phyloP scores from a whole-genome alignment of 495 filamentous ascomycete genomes.

The Daldinia concentrica region DNA sequence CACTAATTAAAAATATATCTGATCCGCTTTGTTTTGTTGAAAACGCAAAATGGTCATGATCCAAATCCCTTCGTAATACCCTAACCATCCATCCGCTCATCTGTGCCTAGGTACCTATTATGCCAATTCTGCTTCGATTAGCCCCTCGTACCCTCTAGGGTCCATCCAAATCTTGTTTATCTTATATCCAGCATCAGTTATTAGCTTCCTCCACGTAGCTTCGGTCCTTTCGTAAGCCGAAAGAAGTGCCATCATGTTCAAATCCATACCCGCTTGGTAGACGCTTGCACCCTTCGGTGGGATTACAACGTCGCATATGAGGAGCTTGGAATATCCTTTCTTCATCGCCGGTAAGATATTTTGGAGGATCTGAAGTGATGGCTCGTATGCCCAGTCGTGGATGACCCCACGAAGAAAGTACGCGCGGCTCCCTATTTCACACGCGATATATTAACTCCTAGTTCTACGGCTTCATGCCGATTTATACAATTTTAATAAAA shows the following conservation, averaged over 20 bases:
- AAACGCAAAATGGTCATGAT: not conserved
- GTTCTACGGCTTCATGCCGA: slow-evolving; percentile 3
- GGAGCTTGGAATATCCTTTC: slow-evolving; percentile 43
- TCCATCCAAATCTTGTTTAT: slow-evolving; percentile 54
- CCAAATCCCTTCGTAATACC: not conserved
- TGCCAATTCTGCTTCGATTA: slow-evolving; percentile 45
- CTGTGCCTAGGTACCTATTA: too few relatives aligned
- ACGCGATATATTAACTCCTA: slow-evolving; percentile 9
- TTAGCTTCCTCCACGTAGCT: slow-evolving; percentile 52
- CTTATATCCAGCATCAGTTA: slow-evolving; percentile 54
- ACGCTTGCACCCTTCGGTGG: slow-evolving; percentile 36
- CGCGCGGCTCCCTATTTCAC: slow-evolving; percentile 48
- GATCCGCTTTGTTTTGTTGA: slow-evolving; percentile 1
- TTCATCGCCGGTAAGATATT: slow-evolving; percentile 39
- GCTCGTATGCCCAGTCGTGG: slow-evolving; percentile 57
- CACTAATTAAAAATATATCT: too few relatives aligned
- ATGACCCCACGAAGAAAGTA: slow-evolving; percentile 57
- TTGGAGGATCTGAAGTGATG: slow-evolving; percentile 28
- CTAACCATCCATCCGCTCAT: not conserved
- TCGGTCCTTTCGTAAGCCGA: slow-evolving; percentile 52
- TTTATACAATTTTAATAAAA: slow-evolving; percentile 12
- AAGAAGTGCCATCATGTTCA: slow-evolving; percentile 56
- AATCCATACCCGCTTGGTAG: slow-evolving; percentile 54
- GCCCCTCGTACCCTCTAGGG: slow-evolving; percentile 26
- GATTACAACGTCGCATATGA: slow-evolving; percentile 44